A percentile compares a stretch with the other conserved stretches of the same genome.
Conservation (phyloP, 495 filamentous ascomycete genomes). For the Neurospora sp. region DNA sequence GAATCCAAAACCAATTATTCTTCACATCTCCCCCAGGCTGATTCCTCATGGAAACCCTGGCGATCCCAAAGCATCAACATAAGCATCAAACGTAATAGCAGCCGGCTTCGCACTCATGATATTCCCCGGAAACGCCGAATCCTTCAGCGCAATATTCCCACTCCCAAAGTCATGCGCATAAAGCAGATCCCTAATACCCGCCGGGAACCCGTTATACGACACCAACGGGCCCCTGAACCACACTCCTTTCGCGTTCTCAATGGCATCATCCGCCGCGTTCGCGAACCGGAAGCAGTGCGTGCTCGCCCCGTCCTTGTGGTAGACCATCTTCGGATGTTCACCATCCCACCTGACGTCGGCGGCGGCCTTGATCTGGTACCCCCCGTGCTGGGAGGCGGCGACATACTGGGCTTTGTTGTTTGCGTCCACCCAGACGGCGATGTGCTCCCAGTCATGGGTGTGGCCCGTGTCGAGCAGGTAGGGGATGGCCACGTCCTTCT, state of each 20-base stretch:
- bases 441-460: slow-evolving; percentile 40
- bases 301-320: slow-evolving; percentile 32
- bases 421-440: slow-evolving; percentile 29
- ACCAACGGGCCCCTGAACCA: slow-evolving; percentile 33
- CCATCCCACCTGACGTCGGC: slow-evolving; percentile 30
- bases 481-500: slow-evolving; percentile 33
- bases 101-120: slow-evolving; percentile 21
- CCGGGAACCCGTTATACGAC: slow-evolving; percentile 30
- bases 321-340: slow-evolving; percentile 34
- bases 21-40: neutral
- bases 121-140: slow-evolving; percentile 20
- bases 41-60: slow-evolving; percentile 13
- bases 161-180: slow-evolving; percentile 23
- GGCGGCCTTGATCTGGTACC: slow-evolving; percentile 23
- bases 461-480: slow-evolving; percentile 27
- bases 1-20: neutral
- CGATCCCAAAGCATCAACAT: slow-evolving; percentile 25
- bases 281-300: slow-evolving; percentile 37
- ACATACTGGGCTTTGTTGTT: slow-evolving; percentile 23
- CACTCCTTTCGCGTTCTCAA: slow-evolving; percentile 30
- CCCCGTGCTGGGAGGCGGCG: slow-evolving; percentile 29
- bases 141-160: slow-evolving; percentile 29
- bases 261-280: slow-evolving; percentile 24
- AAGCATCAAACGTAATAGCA: slow-evolving; percentile 25
- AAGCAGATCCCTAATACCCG: slow-evolving; percentile 13